phyloP scores from a whole-genome alignment of 2,329 filamentous ascomycete genomes.

The Aureobasidium namibiae region DNA sequence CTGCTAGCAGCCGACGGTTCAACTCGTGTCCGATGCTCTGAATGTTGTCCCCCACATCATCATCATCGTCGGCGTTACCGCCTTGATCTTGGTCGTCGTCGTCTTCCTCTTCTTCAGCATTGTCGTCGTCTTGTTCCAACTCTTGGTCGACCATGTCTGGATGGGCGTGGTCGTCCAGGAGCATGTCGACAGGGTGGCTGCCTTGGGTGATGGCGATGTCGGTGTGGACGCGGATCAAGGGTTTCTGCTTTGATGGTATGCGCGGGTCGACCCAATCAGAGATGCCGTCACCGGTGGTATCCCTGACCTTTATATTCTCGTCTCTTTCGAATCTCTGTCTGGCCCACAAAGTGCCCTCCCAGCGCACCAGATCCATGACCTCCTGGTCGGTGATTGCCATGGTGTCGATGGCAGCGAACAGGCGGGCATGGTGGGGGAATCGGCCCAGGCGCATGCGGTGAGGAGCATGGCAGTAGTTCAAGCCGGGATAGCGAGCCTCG shows the following conservation, averaged over 20 bases:
- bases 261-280: conserved; percentile 50
- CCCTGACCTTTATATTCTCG: conserved; percentile 59
- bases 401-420: conserved; percentile 68
- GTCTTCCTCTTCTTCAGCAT: conserved; percentile 16
- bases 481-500: conserved; percentile 72
- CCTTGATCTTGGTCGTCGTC: conserved; percentile 17
- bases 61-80: conserved; percentile 17
- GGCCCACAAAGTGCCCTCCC: conserved; percentile 78
- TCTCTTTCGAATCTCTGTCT: conserved; percentile 72
- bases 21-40: conserved; percentile 5
- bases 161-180: background rate
- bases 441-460: conserved; percentile 71
- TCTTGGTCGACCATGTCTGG: background rate
- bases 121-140: background rate
- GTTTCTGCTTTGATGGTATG: conserved; percentile 19
- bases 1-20: conserved; percentile 10
- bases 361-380: conserved; percentile 65
- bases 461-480: conserved; percentile 66
- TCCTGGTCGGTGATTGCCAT: conserved; percentile 61
- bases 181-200: background rate
- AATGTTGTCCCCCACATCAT: conserved; percentile 4
- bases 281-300: conserved; percentile 65
- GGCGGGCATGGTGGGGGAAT: conserved; percentile 66
- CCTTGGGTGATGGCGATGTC: conserved; percentile 5
- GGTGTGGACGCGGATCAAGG: conserved; percentile 6